A percentile compares a stretch with the other conserved stretches of the same genome.
Evolutionary conservation across 179 eudicot species (phyloP).

Genomic region (Dionaea muscipula): DNA sequence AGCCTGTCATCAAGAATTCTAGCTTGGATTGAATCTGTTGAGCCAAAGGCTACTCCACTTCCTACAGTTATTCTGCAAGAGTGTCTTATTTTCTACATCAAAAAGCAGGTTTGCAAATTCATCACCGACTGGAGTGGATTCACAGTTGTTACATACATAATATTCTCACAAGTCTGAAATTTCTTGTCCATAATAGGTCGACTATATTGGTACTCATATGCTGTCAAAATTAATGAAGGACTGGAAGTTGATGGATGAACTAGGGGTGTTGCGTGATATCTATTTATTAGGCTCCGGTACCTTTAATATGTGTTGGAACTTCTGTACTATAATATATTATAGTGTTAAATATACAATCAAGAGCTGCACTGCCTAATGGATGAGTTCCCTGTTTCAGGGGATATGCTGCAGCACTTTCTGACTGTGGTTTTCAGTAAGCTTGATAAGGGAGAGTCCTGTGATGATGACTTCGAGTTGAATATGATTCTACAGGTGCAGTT

Average conservation of each 20-base stretch:
- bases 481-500: slow-evolving; percentile 67
- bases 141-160: not conserved
- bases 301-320: not conserved
- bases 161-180: not conserved
- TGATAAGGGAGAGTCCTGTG: slow-evolving; percentile 88
- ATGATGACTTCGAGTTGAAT: slow-evolving; percentile 97
- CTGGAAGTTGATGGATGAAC: slow-evolving; percentile 95
- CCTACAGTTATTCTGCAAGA: slow-evolving; percentile 76
- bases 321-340: not conserved
- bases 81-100: slow-evolving; percentile 65
- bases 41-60: slow-evolving; percentile 57
- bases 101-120: slow-evolving; percentile 51
- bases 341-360: not conserved
- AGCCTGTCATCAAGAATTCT: slow-evolving; percentile 67
- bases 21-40: slow-evolving; percentile 57
- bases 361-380: not conserved
- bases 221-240: slow-evolving; percentile 69
- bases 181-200: slow-evolving; percentile 41
- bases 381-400: slow-evolving; percentile 46
- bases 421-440: slow-evolving; percentile 66
- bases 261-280: slow-evolving; percentile 80
- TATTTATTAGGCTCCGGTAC: slow-evolving; percentile 93
- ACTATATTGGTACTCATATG: slow-evolving; percentile 65
- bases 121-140: not conserved
- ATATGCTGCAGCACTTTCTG: slow-evolving; percentile 87